Evolutionary conservation across 2,329 filamentous ascomycete genomes (phyloP), one percentile per base, ranked within the genome.

Genomic region (Seiridium unicorne): DNA sequence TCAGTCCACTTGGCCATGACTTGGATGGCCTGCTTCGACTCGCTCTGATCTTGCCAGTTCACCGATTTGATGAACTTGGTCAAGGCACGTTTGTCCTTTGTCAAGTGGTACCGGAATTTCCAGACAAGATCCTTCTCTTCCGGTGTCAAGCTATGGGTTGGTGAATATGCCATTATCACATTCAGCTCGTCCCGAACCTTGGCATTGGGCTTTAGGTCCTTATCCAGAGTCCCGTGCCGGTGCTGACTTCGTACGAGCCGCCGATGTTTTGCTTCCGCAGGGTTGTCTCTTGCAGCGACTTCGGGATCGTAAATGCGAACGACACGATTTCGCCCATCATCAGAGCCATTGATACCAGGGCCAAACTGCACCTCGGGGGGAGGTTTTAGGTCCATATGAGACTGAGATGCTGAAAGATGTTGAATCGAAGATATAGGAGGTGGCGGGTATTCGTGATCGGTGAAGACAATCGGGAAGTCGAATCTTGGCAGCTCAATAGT

Each of bases 41-140:
- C 94, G 62, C 87, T 87, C 51, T 86, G 84, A 72, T 97, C 94
- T 55, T 86, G 87, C 94, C 95, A 99, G 66, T 96, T 93, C 44
- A 97, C 94, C 0, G 94, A 97, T 74, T 98, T 99, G 73, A 98
- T 92, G 67, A 99, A 96, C 69, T 99, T 99, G 40, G 94, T 99
- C 60, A 98, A 81, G 2, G 94, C 91, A 68, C 90, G 83, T 75
- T 99, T 99, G 73, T 99, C 93, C 60, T 93, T 85, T 1, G 93
- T 95, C 31, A 99, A 77, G 73, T 97, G 94, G 74, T 98, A 96
- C 61, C 95, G 85, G 77, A 98, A 99, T 69, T 96, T 95, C 96
- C 96, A 99, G 26, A 99, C 87, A 56, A 97, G 82, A 74, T 99
- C 95, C 71, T 96, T 96, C 74, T 99, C 95, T 72, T 97, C 93